These are phyloP conservation scores for Rhizopogon vulgaris DNA, from an alignment of 768 basidiomycete species.

Conservation along the genomic window DNA sequence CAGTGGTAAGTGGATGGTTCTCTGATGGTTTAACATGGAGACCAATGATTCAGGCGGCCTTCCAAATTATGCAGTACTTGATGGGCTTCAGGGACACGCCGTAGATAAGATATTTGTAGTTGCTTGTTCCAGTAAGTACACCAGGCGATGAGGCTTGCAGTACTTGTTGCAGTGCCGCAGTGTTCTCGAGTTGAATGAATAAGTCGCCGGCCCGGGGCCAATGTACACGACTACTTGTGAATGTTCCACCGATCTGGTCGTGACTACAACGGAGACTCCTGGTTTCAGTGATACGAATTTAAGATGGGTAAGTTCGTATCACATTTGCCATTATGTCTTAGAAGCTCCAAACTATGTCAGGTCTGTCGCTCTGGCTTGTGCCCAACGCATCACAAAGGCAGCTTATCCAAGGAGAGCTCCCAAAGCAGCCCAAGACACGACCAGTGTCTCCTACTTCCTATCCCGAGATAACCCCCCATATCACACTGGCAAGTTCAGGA, in stretches of 20 bases:
- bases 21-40: background rate
- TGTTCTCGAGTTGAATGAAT: too few species aligned
- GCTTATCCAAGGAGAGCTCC: slow-evolving; percentile 45
- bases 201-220: too few species aligned
- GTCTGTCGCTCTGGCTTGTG: slow-evolving; percentile 67
- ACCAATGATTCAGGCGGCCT: slow-evolving; percentile 42
- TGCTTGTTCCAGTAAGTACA: slow-evolving; percentile 5
- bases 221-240: too few species aligned
- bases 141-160: too few species aligned
- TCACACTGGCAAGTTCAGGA: slow-evolving; percentile 46
- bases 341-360: slow-evolving; percentile 24
- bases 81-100: slow-evolving; percentile 56
- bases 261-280: background rate
- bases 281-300: background rate
- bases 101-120: slow-evolving; percentile 12
- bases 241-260: background rate
- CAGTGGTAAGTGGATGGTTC: slow-evolving; percentile 35
- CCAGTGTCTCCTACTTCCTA: slow-evolving; percentile 37
- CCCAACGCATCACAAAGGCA: slow-evolving; percentile 40
- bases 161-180: background rate
- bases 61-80: slow-evolving; percentile 64
- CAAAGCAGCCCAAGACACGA: slow-evolving; percentile 13
- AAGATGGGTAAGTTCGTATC: background rate
- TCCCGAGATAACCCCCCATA: slow-evolving; percentile 60
- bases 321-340: background rate